Evolutionary conservation across 2,329 filamentous ascomycete genomes (phyloP).

Genomic region (Penicillium vulpinum): DNA sequence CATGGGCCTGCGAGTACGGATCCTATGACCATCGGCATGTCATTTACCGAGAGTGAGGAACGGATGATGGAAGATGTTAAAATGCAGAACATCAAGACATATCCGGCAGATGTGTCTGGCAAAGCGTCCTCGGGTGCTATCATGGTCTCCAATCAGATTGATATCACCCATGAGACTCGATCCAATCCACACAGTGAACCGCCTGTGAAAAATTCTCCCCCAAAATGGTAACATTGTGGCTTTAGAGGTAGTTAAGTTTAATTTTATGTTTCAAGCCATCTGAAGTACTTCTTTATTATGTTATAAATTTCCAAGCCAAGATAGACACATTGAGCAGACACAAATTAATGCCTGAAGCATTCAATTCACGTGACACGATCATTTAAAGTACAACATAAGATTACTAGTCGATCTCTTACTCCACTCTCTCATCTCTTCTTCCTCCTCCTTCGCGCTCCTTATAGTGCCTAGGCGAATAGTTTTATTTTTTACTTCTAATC

Average conservation of each 20-base stretch:
- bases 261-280: too few relatives aligned
- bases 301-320: not conserved
- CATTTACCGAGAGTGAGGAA: slow-evolving; percentile 48
- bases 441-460: not conserved
- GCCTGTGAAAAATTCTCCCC: not conserved
- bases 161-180: slow-evolving; percentile 32
- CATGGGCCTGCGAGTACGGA: slow-evolving; percentile 36
- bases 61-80: slow-evolving; percentile 48
- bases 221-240: not conserved
- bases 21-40: slow-evolving; percentile 38
- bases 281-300: not conserved
- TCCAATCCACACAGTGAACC: not conserved
- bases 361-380: not conserved
- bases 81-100: slow-evolving; percentile 39
- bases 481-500: not conserved
- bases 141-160: slow-evolving; percentile 46
- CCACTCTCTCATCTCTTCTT: not conserved
- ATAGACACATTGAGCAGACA: not conserved
- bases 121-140: slow-evolving; percentile 32
- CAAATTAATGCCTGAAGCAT: not conserved
- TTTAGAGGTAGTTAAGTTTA: not conserved
- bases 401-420: not conserved
- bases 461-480: not conserved
- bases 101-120: slow-evolving; percentile 16
- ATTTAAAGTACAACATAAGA: not conserved